Base-by-base conservation (phyloP, 768 basidiomycete genomes). In the Leucosporidium creatinivorum region DNA sequence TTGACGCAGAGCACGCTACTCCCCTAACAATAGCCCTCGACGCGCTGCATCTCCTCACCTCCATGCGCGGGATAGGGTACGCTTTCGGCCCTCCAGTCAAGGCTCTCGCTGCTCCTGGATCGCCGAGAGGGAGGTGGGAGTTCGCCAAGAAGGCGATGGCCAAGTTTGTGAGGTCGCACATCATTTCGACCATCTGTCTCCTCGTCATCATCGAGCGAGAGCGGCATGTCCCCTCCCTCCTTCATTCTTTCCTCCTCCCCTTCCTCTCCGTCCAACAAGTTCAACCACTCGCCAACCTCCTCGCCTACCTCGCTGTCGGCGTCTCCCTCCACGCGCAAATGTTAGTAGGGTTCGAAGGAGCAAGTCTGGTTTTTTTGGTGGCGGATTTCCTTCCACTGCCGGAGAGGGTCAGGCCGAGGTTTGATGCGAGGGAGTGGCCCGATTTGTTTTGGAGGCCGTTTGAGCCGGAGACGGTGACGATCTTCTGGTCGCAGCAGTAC, bases 31-130 rank as follows among this genome's bases (percentile, higher is more conserved):
- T 67, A 21, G 21, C 67, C 28, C n/a, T 52, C 36, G 62, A 63
- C 56, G 59, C 69, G 19, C 25, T 50, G 0, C 69, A 70, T 52
- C 66, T 70, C 44, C 56, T 70, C 30, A 58, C 63, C 13, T 33
- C 55, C 17, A 64, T 70, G 52, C 66, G 69, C 25, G 66, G 66
- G 1, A 39, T 61, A 44, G 69, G 69, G 1, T 70, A 70, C 63
- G 59, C 58, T 6, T 67, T 56, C n/a, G 69, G 63, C 0, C 69
- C 64, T 23, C 55, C 61, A 4, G 4, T n/a, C 28, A 25, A 30
- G 6, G 21, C 47, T 1, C 56, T 63, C 17, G 49, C 56, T 6
- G 10, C 44, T n/a, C n/a, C n/a, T 1, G n/a, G 62, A 19, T 7
- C 65, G 19, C 17, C 39, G 19, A 7, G 56, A 18, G 30, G 18